Percentiles rank a stretch among this genome's conserved stretches.
Conservation (phyloP, 305 asterid species). For the Solanum aculeatissimum region DNA sequence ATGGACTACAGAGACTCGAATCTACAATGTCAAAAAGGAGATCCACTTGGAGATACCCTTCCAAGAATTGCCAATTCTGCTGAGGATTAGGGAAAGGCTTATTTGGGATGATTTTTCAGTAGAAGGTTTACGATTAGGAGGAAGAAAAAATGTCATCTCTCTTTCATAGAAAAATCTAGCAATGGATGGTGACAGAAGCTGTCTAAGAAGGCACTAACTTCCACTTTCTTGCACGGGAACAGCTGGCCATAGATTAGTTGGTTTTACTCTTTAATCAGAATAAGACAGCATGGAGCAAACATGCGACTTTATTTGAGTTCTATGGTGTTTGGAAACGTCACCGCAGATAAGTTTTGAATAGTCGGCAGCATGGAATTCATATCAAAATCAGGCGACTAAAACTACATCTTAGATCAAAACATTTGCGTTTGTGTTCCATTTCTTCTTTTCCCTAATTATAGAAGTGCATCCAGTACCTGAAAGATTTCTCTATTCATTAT, state of each 20-base stretch:
- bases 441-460: background rate
- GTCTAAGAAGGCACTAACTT: background rate
- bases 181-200: background rate
- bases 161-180: background rate
- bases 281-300: background rate
- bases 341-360: background rate
- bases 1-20: background rate
- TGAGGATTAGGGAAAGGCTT: background rate
- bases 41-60: background rate
- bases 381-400: background rate
- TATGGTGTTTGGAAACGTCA: background rate
- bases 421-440: background rate
- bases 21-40: background rate
- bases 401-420: background rate
- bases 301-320: background rate
- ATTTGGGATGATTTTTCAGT: background rate
- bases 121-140: background rate
- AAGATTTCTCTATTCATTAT: background rate
- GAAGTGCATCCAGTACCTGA: background rate
- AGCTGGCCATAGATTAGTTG: background rate
- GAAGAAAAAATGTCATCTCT: background rate
- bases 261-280: too few relatives aligned
- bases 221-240: background rate
- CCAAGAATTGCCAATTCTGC: background rate
- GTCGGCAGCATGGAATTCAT: background rate